Evolutionary conservation across 352 stramenopile species (phyloP).

Genomic region (Globisporangium barbulae): DNA sequence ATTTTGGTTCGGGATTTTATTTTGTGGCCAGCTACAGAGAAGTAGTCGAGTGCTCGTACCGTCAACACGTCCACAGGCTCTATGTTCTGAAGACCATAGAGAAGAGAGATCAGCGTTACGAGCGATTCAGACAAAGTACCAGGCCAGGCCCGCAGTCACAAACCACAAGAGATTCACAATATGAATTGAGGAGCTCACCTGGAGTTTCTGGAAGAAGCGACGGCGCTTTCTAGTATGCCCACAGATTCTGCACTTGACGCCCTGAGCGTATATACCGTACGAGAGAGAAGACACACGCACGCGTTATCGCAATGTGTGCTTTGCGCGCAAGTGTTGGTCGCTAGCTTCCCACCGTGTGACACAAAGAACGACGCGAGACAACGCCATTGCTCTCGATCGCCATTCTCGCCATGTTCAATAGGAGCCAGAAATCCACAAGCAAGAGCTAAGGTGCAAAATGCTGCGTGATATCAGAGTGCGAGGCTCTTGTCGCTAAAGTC

Average conservation of each 20-base stretch:
- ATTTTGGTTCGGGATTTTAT: conserved; percentile 17
- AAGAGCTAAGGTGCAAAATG: too few species aligned
- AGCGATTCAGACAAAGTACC: not conserved
- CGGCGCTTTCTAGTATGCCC: conserved; percentile 61
- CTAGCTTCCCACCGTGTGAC: too few species aligned
- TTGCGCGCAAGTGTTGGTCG: not conserved
- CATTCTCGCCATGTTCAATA: too few species aligned
- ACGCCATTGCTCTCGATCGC: too few species aligned
- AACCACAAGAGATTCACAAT: not conserved
- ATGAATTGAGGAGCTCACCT: conserved; percentile 22
- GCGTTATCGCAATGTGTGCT: too few species aligned
- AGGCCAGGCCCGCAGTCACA: not conserved
- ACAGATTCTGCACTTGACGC: conserved; percentile 54
- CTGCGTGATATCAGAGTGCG: too few species aligned
- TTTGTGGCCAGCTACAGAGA: conserved; percentile 22
- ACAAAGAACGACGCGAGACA: too few species aligned
- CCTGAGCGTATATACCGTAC: conserved; percentile 19
- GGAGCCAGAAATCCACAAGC: too few species aligned
- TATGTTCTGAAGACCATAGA: conserved; percentile 22
- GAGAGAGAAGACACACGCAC: not conserved
- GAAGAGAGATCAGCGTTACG: not conserved
- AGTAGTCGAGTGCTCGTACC: conserved; percentile 48
- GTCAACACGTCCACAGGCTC: conserved; percentile 40
- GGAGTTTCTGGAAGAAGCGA: conserved; percentile 50
- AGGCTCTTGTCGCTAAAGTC: too few species aligned